Evolutionary conservation across 805 yeast species (phyloP), one percentile per base, ranked within the genome.

Genomic region (Wickerhamiella slavikovae): DNA sequence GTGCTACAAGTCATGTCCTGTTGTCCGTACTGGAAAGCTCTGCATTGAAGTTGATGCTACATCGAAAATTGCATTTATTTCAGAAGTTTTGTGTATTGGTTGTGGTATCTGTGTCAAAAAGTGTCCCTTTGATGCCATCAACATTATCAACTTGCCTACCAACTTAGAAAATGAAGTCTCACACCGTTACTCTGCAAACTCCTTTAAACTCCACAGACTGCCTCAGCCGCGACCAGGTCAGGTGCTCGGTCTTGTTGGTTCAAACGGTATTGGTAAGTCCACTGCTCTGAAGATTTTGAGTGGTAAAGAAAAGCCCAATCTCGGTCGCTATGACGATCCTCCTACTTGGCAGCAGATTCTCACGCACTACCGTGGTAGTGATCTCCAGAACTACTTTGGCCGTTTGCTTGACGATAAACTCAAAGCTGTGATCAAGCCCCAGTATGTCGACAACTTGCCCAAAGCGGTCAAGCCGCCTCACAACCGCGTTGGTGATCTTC

Each of bases 171-270:
- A 63, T 28, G 85, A 89, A 54, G 91, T 83, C 33, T 82, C 96
- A 22, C 96, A 89, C 56, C 71, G 98, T 62, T 89, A 89, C 56
- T 79, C 94, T 28, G 98, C 96, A 32, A 89, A 89, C 56, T 79
- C 94, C 32, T 89, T 89, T 71, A 89, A 89, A 56, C 66, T 89
- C 48, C 98, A 89, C 55, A 69, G 98, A 55, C 64, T 89, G 47
- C 98, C 98, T 16, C 83, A 93, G 33, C 98, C 98, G 38, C 77
- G 98, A 58, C 96, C 98, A 2, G 96, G 96, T 36, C 98, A 89
- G 59, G 98, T 89, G 18, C 64, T 89, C 40, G 98, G 98, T 42
- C 67, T 89, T 42, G 98, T 89, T 29, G 98, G 98, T 47, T 79
- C 95, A 36, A 89, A 89, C 62, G 98, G 98, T 82, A 89, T 89